These are phyloP conservation scores for Endogone sp. DNA, from an alignment of 192 early-diverging fungal species.

Conservation along the genomic window DNA sequence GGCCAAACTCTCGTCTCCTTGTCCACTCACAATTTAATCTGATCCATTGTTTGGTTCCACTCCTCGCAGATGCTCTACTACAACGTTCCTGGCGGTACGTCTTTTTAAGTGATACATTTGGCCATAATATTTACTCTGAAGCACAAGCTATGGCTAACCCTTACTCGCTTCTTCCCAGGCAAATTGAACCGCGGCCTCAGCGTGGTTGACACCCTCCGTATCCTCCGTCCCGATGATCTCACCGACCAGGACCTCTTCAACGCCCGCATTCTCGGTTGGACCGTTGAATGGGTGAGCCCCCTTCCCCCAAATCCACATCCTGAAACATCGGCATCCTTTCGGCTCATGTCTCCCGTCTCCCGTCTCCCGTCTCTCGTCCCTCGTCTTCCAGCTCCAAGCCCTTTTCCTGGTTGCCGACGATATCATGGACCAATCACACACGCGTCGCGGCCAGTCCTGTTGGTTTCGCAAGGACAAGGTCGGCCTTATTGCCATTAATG, in stretches of 20 bases:
- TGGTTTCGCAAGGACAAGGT: constrained; percentile 91
- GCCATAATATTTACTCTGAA: not conserved
- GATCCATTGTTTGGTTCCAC: constrained; percentile 2
- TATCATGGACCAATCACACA: constrained; percentile 96
- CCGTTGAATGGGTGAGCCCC: constrained; percentile 78
- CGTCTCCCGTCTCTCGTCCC: too few relatives aligned
- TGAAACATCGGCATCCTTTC: not conserved
- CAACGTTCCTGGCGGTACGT: constrained; percentile 59
- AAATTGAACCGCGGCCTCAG: constrained; percentile 99
- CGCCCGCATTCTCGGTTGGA: constrained; percentile 92
- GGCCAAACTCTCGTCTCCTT: not conserved
- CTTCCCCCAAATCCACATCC: not conserved
- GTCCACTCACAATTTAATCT: not conserved
- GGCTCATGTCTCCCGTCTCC: not conserved
- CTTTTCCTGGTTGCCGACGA: constrained; percentile 98
- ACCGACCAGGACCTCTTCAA: constrained; percentile 79
- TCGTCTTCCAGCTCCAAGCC: constrained; percentile 72
- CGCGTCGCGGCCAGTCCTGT: constrained; percentile 94
- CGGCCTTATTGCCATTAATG: constrained; percentile 92
- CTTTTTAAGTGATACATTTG: not conserved
- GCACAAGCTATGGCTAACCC: not conserved
- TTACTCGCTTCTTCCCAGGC: constrained; percentile 38
- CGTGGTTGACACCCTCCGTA: constrained; percentile 84
- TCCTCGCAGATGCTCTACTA: constrained; percentile 38
- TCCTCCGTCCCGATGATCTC: constrained; percentile 69